A percentile compares a stretch with the other conserved stretches of the same genome.
Evolutionary conservation across 257 asterid genomes (phyloP).

Genomic region (Eucommia ulmoides): DNA sequence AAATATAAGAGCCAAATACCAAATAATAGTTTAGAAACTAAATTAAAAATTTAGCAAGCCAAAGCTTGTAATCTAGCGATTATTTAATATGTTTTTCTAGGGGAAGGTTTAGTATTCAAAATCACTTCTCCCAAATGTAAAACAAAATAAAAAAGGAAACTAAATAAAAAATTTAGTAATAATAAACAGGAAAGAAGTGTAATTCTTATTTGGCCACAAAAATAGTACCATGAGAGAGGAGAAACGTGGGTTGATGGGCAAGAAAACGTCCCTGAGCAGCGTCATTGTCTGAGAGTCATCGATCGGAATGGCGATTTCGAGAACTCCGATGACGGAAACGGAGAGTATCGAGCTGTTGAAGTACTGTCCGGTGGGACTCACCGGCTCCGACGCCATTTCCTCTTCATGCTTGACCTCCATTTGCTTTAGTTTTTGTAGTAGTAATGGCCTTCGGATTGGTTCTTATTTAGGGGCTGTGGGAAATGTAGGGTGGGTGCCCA

Average conservation of each 20-base stretch:
- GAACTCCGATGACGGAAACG: conserved; percentile 30
- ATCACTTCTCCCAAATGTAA: background rate
- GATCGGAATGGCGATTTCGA: conserved; percentile 20
- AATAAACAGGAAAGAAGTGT: background rate
- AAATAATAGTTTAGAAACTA: too few relatives aligned
- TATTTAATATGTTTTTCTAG: too few relatives aligned
- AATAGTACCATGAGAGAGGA: conserved; percentile 50
- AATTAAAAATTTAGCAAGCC: too few relatives aligned
- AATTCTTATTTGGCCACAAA: too few relatives aligned
- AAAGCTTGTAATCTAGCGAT: too few relatives aligned
- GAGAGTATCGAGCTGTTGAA: conserved; percentile 32
- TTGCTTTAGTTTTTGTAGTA: too few relatives aligned
- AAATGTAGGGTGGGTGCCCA: too few relatives aligned
- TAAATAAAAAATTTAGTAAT: too few relatives aligned
- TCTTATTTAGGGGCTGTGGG: too few relatives aligned
- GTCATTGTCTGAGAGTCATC: conserved; percentile 22
- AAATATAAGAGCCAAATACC: too few relatives aligned
- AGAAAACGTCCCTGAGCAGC: conserved; percentile 21
- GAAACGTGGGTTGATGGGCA: conserved; percentile 42
- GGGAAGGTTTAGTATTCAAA: too few relatives aligned
- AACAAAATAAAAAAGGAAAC: background rate
- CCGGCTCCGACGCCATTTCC: conserved; percentile 21
- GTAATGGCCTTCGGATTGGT: too few relatives aligned
- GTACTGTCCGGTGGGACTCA: conserved; percentile 44
- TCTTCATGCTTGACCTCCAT: conserved; percentile 16